Percentiles rank a stretch among this genome's conserved stretches.
These are phyloP conservation scores for Russula lepida DNA, from an alignment of 768 basidiomycete species.

Conservation along the genomic window DNA sequence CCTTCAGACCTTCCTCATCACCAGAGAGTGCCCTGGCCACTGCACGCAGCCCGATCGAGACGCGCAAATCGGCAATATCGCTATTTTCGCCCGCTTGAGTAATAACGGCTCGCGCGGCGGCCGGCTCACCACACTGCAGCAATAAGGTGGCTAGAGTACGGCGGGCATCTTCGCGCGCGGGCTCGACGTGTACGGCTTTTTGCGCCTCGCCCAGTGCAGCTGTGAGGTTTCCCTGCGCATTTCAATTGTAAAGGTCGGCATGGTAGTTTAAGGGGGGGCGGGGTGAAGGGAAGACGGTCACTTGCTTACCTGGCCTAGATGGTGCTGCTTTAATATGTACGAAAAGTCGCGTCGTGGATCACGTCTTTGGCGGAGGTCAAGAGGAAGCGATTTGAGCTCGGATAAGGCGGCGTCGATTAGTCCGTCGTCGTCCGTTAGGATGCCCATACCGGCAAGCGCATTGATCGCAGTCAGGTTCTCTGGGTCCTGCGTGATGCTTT, in stretches of 20 bases:
- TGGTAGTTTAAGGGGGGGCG: not conserved
- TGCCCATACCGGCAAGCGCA: conserved; percentile 82
- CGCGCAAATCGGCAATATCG: conserved; percentile 32
- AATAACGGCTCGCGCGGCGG: conserved; percentile 42
- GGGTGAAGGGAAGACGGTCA: not conserved
- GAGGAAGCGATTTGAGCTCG: conserved; percentile 63
- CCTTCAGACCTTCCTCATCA: conserved; percentile 18
- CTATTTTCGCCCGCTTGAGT: conserved; percentile 23
- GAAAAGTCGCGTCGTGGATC: conserved; percentile 67
- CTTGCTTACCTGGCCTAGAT: conserved; percentile 56
- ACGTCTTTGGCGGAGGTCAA: conserved; percentile 53
- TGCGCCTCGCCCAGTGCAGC: conserved; percentile 35
- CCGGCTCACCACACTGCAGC: conserved; percentile 39
- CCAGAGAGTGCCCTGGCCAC: conserved; percentile 30
- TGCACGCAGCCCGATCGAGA: conserved; percentile 43
- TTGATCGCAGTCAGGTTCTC: conserved; percentile 78
- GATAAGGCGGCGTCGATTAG: conserved; percentile 82
- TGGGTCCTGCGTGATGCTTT: conserved; percentile 70
- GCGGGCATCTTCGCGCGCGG: conserved; percentile 41
- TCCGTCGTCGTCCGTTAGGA: conserved; percentile 66
- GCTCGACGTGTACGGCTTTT: conserved; percentile 48
- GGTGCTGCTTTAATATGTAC: conserved; percentile 62
- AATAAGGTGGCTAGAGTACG: conserved; percentile 47
- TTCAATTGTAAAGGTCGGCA: not conserved
- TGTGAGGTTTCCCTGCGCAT: conserved; percentile 36